These are phyloP conservation scores for Chaetomiaceae sp. DNA, from an alignment of 2,329 filamentous ascomycete species.

Conservation along the genomic window DNA sequence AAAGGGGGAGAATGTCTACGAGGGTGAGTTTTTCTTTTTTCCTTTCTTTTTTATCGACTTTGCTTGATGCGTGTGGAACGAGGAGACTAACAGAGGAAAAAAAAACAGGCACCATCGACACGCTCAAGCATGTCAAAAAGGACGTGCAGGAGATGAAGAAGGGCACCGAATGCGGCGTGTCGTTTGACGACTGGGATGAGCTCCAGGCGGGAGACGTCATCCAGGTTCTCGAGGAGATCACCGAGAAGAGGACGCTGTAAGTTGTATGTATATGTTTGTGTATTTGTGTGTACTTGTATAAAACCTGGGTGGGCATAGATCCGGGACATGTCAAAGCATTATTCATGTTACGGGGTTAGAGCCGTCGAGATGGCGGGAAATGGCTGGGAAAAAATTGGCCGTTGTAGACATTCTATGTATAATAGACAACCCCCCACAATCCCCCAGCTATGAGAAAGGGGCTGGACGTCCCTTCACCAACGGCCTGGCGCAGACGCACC, in stretches of 20 bases:
- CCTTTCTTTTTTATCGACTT: constrained; percentile 3
- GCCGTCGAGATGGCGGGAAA: constrained; percentile 8
- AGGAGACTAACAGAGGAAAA: constrained; percentile 17
- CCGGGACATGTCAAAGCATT: not conserved
- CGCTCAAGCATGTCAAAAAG: constrained; percentile 89
- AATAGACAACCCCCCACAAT: constrained; percentile 1
- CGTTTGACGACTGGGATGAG: constrained; percentile 73
- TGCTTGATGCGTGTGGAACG: not conserved
- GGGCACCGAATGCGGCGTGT: constrained; percentile 88
- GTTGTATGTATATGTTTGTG: constrained; percentile 3
- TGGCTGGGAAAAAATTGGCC: not conserved
- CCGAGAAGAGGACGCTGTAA: constrained; percentile 61
- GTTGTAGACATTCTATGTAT: constrained; percentile 2
- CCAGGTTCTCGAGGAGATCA: constrained; percentile 77
- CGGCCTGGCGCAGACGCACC: constrained; percentile 45
- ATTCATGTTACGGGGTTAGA: not conserved
- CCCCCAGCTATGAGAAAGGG: not conserved
- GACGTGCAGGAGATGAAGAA: constrained; percentile 86
- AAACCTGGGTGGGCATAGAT: not conserved
- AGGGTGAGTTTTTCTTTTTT: constrained; percentile 56
- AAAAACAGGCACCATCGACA: constrained; percentile 63
- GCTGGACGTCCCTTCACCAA: constrained; percentile 32
- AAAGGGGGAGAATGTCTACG: constrained; percentile 65
- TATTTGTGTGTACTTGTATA: constrained; percentile 2
- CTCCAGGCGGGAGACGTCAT: constrained; percentile 79